Base-by-base conservation (phyloP, 2,329 filamentous ascomycete species). In the Fusarium illudens region DNA sequence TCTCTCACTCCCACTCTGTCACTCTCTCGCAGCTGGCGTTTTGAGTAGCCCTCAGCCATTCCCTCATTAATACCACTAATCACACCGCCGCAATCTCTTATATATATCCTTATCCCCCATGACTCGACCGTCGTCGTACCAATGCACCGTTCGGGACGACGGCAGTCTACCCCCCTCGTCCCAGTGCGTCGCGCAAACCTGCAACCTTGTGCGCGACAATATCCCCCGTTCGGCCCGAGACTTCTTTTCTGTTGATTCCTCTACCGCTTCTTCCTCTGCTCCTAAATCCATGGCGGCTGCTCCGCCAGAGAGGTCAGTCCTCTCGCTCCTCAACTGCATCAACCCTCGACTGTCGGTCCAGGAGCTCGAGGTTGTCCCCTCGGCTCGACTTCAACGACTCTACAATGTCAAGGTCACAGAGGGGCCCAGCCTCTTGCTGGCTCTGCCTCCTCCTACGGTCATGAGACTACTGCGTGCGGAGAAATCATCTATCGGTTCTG, bases 401-500 rank as follows among this genome's bases (percentile, higher is more conserved):
- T 86, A 83, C 73, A 76, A 78, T 64, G 76, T 84, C 55, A 76
- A 74, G 32, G 73, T 82, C 42, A 80, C 79, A n/a, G 78, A 83
- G 55, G 79, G 78, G 8, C 77, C 78, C 15, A 74, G 69, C 10
- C 70, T 86, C 22, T 62, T 82, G 27, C 76, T 86, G 37, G 78
- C 80, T 33, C 70, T 84, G 4, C 75, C 83, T n/a, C 82, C 82
- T 7, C 74, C 78, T 33, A 67, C 78, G n/a, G 77, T 80, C 60
- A 73, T 80, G 51, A 79, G 80, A 56, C 75, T 85, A 27, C 76
- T 87, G 30, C 80, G 84, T 29, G 82, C 76, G 50, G 85, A 87
- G 70, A 79, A 80, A 49, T 78, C 74, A 33, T 78, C 81, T 39
- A 75, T 83, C 50, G 72, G 75, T 22, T 81, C 83, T 20, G 84